Base-by-base conservation (phyloP, 176 grass and related monocot species). In the Bolboschoenus planiculmis region DNA sequence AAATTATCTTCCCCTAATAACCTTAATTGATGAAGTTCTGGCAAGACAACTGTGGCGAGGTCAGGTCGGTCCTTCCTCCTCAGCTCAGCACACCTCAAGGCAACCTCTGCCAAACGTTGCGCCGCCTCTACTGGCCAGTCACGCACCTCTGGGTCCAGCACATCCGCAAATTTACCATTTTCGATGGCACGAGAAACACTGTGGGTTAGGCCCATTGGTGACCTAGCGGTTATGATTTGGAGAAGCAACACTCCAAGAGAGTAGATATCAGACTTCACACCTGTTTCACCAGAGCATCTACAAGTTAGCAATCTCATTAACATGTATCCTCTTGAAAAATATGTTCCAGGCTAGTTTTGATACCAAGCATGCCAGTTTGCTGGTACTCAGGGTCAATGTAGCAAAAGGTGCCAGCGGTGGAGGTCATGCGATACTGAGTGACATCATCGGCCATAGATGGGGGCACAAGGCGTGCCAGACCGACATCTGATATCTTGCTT, bases 321-420 rank as follows among this genome's bases (percentile, higher is more conserved):
- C 34, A 58, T 60, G 8, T 40, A 29, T 59, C 10, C 36, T 39
- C 24, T 39, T 6, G 1, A 24, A 40, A 14, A 81, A 61, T 16
- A 60, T 39, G 36, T 40, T 81, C 30, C 2, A 58, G 20, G 2
- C 34, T 23, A 81, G 23, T 81, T 61, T 39, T 16, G 30, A 65
- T 82, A 82, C 94, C 94, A 10, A 97, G 89, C 91, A 97, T 92
- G 14, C 94, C 91, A 23, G 89, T 97, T 86, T 92, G 89, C 86
- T 97, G 94, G 89, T 97, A 97, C 87, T 97, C 94, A 21, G 94
- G 94, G 79, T 97, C 94, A 79, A 97, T 97, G 86, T 97, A 97
- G 85, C 94, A 97, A 85, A 97, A 97, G 4, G 94, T 97, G 2
- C 94, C 94, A 1, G 94, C 94, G 0, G 94, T 87, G 36, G 87